Evolutionary conservation across 768 basidiomycete genomes (phyloP), one percentile per base, ranked within the genome.

Genomic region (Amyloporia xantha): DNA sequence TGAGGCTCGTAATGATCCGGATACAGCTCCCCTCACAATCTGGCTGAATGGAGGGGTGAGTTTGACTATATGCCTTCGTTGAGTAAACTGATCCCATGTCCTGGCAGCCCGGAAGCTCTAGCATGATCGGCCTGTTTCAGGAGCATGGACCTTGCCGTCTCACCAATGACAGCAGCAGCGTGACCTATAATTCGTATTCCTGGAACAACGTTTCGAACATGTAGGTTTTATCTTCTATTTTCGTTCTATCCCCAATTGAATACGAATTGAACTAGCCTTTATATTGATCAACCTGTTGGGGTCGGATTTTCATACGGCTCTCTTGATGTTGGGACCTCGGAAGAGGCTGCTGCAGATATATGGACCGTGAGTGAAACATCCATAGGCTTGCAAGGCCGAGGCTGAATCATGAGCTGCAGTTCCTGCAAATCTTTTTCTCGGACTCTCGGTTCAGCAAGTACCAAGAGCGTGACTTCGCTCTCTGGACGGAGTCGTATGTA

Each of bases 231-330:
- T 33, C 30, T 33, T 33, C 9, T 15, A 33, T 33, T 7, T 33
- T 7, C 15, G 30, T 33, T 15, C 30, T 7, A 33, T 7, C 9
- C 30, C 30, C 7, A 33, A 33, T 15, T 15, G n/a, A n/a, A n/a
- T 33, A 15, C 15, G 30, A 33, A 33, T 9, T 35, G 9, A n/a
- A 10, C 38, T 47, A 67, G 65, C 17, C 61, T 82, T 15, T 82
- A 72, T 62, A 79, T 82, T 48, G 81, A 82, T 51, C 81, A 82
- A 57, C 81, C 81, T 19, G 59, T 81, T 17, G 80, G 80, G 11
- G 74, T 74, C 5, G 82, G 82, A 27, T 84, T 81, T 66, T 82
- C 80, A 1, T 71, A 82, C 57, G 80, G 81, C 4, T 68, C 66
- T 13, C 55, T 67, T 28, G 66, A 61, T 7, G 77, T 81, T 38